A percentile compares a stretch with the other conserved stretches of the same genome.
Evolutionary conservation across 768 basidiomycete species (phyloP).

Genomic region (Boletus vermiculosoides): DNA sequence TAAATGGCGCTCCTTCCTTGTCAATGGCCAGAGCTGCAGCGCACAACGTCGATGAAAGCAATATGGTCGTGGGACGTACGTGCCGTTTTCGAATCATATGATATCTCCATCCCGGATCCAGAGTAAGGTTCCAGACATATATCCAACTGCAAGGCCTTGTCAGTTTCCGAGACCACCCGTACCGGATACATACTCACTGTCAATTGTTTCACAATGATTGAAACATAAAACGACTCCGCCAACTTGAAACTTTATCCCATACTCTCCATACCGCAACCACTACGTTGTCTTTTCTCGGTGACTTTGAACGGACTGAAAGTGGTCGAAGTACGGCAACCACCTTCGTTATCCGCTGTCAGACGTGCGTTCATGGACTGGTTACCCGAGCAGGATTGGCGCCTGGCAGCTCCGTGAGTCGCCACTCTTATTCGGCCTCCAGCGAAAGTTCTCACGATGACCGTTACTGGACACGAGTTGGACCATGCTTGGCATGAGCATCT

Average conservation of each 20-base stretch:
- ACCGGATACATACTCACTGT: neutral
- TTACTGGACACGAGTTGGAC: no score
- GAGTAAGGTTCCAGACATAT: neutral
- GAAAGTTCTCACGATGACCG: no score
- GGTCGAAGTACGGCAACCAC: constrained; percentile 39
- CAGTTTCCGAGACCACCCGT: no score
- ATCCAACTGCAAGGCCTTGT: neutral
- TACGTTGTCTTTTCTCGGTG: constrained; percentile 32
- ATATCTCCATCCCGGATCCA: neutral
- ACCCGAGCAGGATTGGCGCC: constrained; percentile 70
- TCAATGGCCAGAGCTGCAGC: no score
- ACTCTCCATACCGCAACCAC: neutral
- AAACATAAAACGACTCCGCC: constrained; percentile 8
- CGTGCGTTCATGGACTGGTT: neutral
- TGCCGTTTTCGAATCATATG: neutral
- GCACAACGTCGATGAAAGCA: neutral
- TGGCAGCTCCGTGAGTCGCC: constrained; percentile 78
- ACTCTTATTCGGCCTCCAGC: constrained; percentile 70
- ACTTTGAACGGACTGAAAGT: constrained; percentile 50
- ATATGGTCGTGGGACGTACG: no score
- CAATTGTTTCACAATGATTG: constrained; percentile 2
- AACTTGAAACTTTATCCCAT: neutral
- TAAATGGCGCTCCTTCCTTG: neutral
- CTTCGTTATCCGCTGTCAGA: neutral
- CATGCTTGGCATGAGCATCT: no score